Evolutionary conservation across 2,329 filamentous ascomycete species (phyloP), one percentile per base, ranked within the genome.

Genomic region (Aspergillaceae sp.): DNA sequence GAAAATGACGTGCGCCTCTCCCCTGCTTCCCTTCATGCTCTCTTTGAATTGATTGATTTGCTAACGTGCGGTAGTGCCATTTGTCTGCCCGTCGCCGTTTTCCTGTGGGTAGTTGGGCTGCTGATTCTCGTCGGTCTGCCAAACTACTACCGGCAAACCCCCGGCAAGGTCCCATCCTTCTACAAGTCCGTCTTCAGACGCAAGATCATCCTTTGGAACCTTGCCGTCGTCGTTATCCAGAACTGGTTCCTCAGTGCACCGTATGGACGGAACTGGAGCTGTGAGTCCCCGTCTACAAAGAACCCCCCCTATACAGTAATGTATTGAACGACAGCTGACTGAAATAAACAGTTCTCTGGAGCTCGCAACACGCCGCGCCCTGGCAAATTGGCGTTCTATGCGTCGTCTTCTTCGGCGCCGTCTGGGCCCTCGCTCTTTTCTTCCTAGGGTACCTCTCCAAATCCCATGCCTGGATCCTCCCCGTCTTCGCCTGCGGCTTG

Each of bases 191-290:
- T 84, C 5, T 70, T 76, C 51, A 72, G 79, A 41, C 76, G 82
- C 48, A 83, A 82, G 64, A 79, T 84, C 49, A 75, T 84, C 40
- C 68, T 82, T 8, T 84, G 81, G 81, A 84, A 83, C 67, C 79
- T 83, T 62, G 64, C 80, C 47, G 74, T 77, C 3, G 77, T 84
- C 37, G 67, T 83, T 48, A 64, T 84, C 30, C 80, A 84, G 57
- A 84, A 84, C 62, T 83, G 81, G 71, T 84, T 80, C 66, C 72
- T 84, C 29, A 79, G 77, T 27, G 74, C 81, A 0, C 79, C 78
- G 1, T 84, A 83, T 56, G 82, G 82, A 37, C 75, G 82, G 44
- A 84, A 82, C 60, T 85, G 82, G 82, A 68, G 69, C 37, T 85
- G 75, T 68, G 52, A 60, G 65, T 56, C 19, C 10, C 8, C 6